These are phyloP conservation scores for Lichtheimia corymbifera DNA, from an alignment of 371 early-diverging fungal species.

Conservation along the genomic window DNA sequence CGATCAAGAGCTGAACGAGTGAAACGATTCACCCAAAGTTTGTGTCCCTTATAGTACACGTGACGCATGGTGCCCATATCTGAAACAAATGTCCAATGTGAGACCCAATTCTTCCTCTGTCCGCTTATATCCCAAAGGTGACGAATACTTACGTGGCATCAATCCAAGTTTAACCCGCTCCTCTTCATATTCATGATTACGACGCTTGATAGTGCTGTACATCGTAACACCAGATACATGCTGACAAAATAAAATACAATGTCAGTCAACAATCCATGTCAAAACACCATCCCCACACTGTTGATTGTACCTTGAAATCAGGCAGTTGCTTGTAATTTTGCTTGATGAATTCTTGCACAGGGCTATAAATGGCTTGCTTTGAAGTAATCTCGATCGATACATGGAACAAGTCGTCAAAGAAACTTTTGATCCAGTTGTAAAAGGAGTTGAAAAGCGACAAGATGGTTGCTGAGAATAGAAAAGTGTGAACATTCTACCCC, in stretches of 20 bases:
- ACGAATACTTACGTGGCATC: constrained; percentile 29
- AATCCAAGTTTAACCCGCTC: constrained; percentile 23
- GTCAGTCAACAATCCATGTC: no score
- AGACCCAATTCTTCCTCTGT: no score
- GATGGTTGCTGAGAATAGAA: constrained; percentile 4
- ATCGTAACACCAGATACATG: constrained; percentile 9
- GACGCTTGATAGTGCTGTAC: neutral
- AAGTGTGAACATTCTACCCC: neutral
- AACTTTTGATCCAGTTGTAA: neutral
- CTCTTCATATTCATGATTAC: neutral
- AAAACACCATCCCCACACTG: no score
- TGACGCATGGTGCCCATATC: no score
- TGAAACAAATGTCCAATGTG: no score
- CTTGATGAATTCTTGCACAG: constrained; percentile 9
- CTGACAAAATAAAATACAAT: no score
- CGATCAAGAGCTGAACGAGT: constrained; percentile 15
- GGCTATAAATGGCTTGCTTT: neutral
- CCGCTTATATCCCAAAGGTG: no score
- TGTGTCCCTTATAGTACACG: constrained; percentile 31
- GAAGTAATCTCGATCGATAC: constrained; percentile 6
- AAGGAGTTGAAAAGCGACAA: neutral
- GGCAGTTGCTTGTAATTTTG: no score
- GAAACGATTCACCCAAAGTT: constrained; percentile 27
- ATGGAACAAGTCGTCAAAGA: constrained; percentile 1
- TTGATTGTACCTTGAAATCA: no score